Evolutionary conservation across 1,284 basidiomycete species (phyloP), one percentile per base, ranked within the genome.

Genomic region (Cryptococcus wingfieldii): DNA sequence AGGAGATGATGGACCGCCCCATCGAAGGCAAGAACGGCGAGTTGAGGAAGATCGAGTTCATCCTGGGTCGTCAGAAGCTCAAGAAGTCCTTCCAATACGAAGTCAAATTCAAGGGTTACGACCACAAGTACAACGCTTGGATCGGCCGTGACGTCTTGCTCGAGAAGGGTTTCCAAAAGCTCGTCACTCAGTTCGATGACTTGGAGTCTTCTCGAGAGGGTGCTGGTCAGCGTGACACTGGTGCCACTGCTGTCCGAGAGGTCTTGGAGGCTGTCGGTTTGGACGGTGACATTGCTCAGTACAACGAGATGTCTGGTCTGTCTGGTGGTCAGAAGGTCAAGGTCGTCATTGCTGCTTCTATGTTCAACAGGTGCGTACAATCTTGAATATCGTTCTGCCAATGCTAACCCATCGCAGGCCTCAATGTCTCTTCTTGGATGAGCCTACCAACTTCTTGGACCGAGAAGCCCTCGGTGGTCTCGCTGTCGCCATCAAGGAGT

Each of bases 291-390:
- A 96, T 95, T 65, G 93, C 93, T 5, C 91, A 95, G 76, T 96
- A 96, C 79, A 95, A 96, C 74, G 93, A 96, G 78, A 92, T 96
- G 71, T 84, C 85, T 49, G 93, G 92, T 38, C 79, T 93, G 52
- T 91, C 88, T 23, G 91, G 90, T 76, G 90, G 93, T 57, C 94
- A 98, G 75, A 98, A 98, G 79, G 96, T 98, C 79, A 98, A 98
- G 80, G 84, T 96, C 47, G 92, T 95, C 65, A 91, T 96, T 68
- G 91, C 88, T 9, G 92, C 92, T 38, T 91, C 91, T 72, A 81
- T 97, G 59, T 96, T 93, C 90, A 93, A 93, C 77, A 91, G 92
- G 65, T 69, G 49, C 57, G 66, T 61, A 18, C 38, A 38, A 41
- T 39, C 27, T 18, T 16, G 31, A 51, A 49, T 62, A 23, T n/a